Percentiles rank a stretch among this genome's conserved stretches.
Evolutionary conservation across 805 yeast genomes (phyloP).

Genomic region (Spathaspora passalidarum): DNA sequence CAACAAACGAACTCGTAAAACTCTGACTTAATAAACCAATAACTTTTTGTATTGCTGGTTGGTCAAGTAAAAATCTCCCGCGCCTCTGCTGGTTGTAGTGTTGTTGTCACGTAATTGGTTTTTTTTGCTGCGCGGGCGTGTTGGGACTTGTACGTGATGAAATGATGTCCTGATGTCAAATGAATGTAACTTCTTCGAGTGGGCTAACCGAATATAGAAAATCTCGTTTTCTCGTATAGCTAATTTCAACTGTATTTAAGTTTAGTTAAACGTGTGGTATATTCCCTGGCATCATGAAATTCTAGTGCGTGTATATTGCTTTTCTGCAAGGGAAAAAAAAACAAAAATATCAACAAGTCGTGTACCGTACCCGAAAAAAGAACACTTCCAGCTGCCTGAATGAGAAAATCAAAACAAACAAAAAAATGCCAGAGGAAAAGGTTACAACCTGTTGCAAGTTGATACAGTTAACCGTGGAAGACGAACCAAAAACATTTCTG

Average conservation of each 20-base stretch:
- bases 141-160: neutral
- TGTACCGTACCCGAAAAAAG: neutral
- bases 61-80: neutral
- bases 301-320: slow-evolving; percentile 1
- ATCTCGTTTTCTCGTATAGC: too few species aligned
- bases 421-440: neutral
- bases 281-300: neutral
- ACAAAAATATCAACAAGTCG: neutral
- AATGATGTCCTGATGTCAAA: neutral
- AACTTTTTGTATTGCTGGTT: too few species aligned
- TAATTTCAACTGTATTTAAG: neutral
- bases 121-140: neutral
- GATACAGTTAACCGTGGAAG: neutral
- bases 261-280: neutral
- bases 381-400: neutral
- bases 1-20: too few species aligned
- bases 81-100: neutral
- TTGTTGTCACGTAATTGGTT: neutral
- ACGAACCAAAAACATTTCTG: too few species aligned
- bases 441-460: neutral
- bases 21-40: too few species aligned
- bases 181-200: too few species aligned
- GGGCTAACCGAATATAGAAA: too few species aligned
- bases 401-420: neutral
- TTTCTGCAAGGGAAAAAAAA: neutral